Evolutionary conservation across 768 basidiomycete genomes (phyloP).

Genomic region (Xerocomus brunneocitrinus): DNA sequence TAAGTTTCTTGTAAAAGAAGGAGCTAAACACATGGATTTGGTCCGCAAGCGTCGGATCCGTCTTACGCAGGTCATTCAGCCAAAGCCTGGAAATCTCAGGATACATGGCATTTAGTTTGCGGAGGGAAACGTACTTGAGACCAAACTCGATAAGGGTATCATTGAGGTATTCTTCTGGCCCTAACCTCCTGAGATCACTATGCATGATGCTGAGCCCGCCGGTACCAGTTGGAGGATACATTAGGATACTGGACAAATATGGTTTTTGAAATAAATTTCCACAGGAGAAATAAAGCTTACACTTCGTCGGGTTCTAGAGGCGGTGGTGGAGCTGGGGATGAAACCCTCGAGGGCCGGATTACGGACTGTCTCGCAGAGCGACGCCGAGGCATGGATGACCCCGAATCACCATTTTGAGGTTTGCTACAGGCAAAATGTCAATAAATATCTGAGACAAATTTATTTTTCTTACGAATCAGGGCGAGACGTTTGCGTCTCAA

Average conservation of each 20-base stretch:
- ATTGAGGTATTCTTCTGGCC: conserved; percentile 84
- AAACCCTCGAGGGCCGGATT: conserved; percentile 13
- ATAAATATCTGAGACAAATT: not conserved
- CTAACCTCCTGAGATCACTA: conserved; percentile 69
- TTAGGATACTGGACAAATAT: conserved; percentile 51
- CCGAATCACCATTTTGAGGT: conserved; percentile 6
- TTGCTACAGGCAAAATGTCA: conserved; percentile 10
- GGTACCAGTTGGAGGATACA: conserved; percentile 65
- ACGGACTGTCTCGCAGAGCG: conserved; percentile 36
- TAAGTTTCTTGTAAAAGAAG: conserved; percentile 96
- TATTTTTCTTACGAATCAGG: conserved; percentile 15
- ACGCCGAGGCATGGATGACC: conserved; percentile 15
- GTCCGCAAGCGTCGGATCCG: conserved; percentile 57
- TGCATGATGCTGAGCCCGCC: conserved; percentile 80
- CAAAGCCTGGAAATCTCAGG: conserved; percentile 50
- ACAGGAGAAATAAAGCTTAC: conserved; percentile 34
- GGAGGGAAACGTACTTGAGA: conserved; percentile 61
- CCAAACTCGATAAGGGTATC: conserved; percentile 97
- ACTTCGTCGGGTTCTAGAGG: conserved; percentile 57
- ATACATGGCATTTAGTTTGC: not conserved
- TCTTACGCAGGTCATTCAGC: conserved; percentile 53
- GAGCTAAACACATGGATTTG: conserved; percentile 92
- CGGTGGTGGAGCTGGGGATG: conserved; percentile 29
- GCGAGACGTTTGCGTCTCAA: conserved; percentile 5
- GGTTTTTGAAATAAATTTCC: conserved; percentile 1